These are phyloP conservation scores for Hymenoscyphus occultus DNA, from an alignment of 2,329 filamentous ascomycete genomes.

Conservation along the genomic window DNA sequence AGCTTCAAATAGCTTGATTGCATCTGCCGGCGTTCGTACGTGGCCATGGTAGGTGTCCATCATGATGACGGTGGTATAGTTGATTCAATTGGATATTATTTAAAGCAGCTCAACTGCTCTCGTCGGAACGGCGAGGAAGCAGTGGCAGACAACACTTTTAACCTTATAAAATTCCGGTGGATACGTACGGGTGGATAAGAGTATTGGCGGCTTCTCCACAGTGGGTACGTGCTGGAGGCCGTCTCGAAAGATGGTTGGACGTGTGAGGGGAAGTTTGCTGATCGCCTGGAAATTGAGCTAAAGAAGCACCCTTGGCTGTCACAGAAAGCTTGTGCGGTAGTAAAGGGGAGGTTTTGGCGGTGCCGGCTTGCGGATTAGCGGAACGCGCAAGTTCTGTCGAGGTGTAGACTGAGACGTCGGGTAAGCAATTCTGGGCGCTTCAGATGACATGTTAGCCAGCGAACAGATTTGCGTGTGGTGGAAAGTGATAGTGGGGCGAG, in stretches of 20 bases:
- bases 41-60: conserved; percentile 98
- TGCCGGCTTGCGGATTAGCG: conserved; percentile 11
- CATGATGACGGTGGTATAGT: conserved; percentile 30
- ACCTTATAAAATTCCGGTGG: not conserved
- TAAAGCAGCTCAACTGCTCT: conserved; percentile 9
- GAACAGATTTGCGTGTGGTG: not conserved
- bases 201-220: conserved; percentile 6
- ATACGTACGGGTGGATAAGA: not conserved
- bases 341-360: conserved; percentile 11
- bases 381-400: conserved; percentile 22
- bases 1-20: conserved; percentile 97
- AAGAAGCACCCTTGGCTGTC: conserved; percentile 11
- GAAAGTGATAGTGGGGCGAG: not conserved
- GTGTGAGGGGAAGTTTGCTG: conserved; percentile 3
- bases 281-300: conserved; percentile 11
- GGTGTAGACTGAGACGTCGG: conserved; percentile 24
- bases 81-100: conserved; percentile 14
- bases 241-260: conserved; percentile 7
- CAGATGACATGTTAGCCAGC: conserved; percentile 31
- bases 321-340: conserved; percentile 24
- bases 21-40: conserved; percentile 92
- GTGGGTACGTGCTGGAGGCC: conserved; percentile 8
- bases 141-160: conserved; percentile 5
- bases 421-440: conserved; percentile 30
- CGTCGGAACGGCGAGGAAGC: conserved; percentile 2